Percentiles rank a stretch among this genome's conserved stretches.
phyloP scores from a whole-genome alignment of 2,329 filamentous ascomycete genomes.

The Fusarium caatingaense region DNA sequence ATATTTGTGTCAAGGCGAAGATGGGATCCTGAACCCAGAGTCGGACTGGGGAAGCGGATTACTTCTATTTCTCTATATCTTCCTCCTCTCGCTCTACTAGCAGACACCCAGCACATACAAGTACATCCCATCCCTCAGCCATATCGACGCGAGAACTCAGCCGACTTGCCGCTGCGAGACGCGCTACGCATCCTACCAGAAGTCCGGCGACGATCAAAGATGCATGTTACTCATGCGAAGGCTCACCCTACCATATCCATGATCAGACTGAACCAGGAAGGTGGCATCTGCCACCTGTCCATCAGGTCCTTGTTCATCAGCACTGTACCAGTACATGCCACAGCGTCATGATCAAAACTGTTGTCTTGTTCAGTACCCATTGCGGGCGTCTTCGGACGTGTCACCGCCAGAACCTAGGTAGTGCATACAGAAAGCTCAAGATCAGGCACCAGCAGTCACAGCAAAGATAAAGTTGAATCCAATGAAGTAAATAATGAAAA shows the following conservation, averaged over 20 bases:
- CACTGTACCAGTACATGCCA: no score
- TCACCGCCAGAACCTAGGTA: not conserved
- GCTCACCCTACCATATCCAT: no score
- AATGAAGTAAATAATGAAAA: not conserved
- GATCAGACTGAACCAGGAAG: not conserved
- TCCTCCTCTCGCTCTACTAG: not conserved
- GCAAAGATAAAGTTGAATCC: accelerated
- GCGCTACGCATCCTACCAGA: not conserved
- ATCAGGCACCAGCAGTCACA: not conserved
- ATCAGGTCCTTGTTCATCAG: accelerated
- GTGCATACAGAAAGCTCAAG: no score
- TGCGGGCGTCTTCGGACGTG: not conserved
- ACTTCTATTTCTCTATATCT: not conserved
- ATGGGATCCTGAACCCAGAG: no score
- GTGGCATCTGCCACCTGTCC: no score
- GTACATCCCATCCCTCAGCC: not conserved
- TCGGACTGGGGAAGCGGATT: no score
- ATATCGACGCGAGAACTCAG: no score
- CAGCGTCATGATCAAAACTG: no score
- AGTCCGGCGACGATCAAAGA: not conserved
- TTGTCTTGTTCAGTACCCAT: not conserved
- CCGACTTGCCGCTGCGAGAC: not conserved
- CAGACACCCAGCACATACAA: not conserved
- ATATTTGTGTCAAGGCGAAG: no score
- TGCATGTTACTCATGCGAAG: not conserved